Conservation (phyloP, 148 eudicot genomes). For the Beta vulgaris region DNA sequence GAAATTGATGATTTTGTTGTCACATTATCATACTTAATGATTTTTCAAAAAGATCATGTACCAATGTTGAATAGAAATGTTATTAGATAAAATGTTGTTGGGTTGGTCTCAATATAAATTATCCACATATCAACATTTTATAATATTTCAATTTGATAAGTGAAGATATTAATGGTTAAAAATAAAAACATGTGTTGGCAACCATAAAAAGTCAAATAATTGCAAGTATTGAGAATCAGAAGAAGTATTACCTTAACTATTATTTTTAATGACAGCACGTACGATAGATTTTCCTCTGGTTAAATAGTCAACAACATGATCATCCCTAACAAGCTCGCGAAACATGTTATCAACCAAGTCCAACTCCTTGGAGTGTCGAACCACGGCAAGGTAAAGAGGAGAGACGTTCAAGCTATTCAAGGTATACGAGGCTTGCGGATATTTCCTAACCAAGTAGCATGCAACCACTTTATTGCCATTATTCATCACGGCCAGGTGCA, state of each 20-base stretch:
- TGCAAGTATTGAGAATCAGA: too few species aligned
- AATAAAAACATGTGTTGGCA: too few species aligned
- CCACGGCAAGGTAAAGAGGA: conserved; percentile 17
- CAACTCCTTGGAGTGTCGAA: neutral
- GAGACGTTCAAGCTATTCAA: neutral
- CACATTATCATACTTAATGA: too few species aligned
- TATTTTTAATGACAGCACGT: neutral
- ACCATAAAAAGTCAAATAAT: too few species aligned
- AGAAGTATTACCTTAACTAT: conserved; percentile 14
- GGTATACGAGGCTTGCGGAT: conserved; percentile 16
- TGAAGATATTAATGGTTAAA: too few species aligned
- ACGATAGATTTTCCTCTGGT: neutral
- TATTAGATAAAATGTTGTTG: too few species aligned
- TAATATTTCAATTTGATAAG: too few species aligned
- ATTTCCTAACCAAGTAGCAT: neutral
- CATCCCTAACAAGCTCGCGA: neutral
- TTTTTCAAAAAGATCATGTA: too few species aligned
- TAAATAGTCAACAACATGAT: neutral
- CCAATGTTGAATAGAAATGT: too few species aligned
- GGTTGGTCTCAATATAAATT: too few species aligned
- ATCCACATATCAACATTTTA: too few species aligned
- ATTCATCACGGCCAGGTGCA: conserved; percentile 13
- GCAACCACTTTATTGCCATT: conserved; percentile 8
- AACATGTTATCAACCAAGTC: conserved; percentile 18
- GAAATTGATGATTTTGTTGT: too few species aligned